A percentile compares a stretch with the other conserved stretches of the same genome.
phyloP scores from a whole-genome alignment of 2,329 filamentous ascomycete genomes.

The Ilyonectria sp. region DNA sequence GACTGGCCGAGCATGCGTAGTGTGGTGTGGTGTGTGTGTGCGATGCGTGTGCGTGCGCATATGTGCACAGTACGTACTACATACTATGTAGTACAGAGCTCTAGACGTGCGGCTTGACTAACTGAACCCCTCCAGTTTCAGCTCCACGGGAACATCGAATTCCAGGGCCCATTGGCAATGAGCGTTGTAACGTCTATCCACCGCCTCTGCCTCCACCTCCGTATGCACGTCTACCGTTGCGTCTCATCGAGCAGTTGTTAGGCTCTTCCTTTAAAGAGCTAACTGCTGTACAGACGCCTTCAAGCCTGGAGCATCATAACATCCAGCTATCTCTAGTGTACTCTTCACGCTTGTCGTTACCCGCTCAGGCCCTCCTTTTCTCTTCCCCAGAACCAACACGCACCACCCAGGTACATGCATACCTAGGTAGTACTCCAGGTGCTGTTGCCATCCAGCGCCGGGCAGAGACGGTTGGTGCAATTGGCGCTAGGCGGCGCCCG shows the following conservation, averaged over 20 bases:
- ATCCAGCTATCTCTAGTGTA: not conserved
- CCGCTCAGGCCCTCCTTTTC: constrained; percentile 4
- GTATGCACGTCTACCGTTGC: constrained; percentile 6
- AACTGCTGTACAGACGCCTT: not conserved
- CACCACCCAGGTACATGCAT: constrained; percentile 1
- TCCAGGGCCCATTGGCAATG: constrained; percentile 1
- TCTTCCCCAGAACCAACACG: constrained; percentile 10
- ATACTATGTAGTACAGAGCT: constrained; percentile 2
- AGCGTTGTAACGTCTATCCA: not conserved
- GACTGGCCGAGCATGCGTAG: constrained; percentile 8
- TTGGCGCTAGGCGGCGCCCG: constrained; percentile 10
- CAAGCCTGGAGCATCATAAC: not conserved
- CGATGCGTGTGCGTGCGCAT: not conserved
- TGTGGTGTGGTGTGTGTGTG: constrained; percentile 3
- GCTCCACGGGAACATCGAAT: constrained; percentile 1
- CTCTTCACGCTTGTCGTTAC: not conserved
- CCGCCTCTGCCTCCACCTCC: constrained; percentile 10
- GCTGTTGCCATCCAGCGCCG: constrained; percentile 13
- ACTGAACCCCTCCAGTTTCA: constrained; percentile 12
- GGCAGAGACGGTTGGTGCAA: constrained; percentile 3
- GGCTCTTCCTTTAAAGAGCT: not conserved
- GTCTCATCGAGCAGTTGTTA: not conserved
- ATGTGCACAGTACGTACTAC: not conserved
- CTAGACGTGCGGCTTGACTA: not conserved
- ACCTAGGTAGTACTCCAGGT: not conserved